Conservation (phyloP, 768 basidiomycete species). For the Suillus cothurnatus region DNA sequence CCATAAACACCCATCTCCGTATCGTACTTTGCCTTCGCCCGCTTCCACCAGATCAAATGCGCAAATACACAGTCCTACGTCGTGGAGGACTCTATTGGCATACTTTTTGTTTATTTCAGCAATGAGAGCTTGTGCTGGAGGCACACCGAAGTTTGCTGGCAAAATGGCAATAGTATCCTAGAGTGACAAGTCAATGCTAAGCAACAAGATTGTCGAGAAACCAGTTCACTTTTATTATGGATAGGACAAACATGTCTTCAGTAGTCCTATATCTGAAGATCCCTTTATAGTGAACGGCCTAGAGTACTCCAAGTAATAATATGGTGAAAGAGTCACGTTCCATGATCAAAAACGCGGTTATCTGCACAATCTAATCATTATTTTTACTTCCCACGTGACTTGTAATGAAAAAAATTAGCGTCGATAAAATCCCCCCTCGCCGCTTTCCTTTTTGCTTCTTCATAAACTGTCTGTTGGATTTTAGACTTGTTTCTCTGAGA, state of each 20-base stretch:
- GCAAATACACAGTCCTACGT: conserved; percentile 89
- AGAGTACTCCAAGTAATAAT: neutral
- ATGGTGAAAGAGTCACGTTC: neutral
- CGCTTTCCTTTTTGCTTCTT: neutral
- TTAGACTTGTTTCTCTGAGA: conserved; percentile 1
- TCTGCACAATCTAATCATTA: conserved; percentile 6
- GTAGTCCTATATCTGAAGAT: neutral
- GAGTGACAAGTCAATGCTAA: conserved; percentile 4
- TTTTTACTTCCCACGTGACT: conserved; percentile 1
- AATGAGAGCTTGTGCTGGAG: conserved; percentile 77
- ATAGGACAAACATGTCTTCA: conserved; percentile 45
- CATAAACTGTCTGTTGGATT: conserved; percentile 6
- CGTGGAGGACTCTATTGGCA: conserved; percentile 87
- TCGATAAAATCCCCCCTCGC: neutral
- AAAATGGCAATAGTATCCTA: conserved; percentile 93
- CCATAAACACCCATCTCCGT: conserved; percentile 94
- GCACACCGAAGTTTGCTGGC: conserved; percentile 80
- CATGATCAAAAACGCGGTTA: neutral
- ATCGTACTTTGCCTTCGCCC: conserved; percentile 90
- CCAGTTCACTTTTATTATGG: conserved; percentile 44
- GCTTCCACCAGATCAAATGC: conserved; percentile 86
- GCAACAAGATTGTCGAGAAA: neutral
- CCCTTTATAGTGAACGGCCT: neutral
- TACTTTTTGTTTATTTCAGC: conserved; percentile 95
- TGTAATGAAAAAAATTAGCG: conserved; percentile 3